Evolutionary conservation across 208 protist genomes (phyloP), one percentile per base, ranked within the genome.

Genomic region (Balamuthia mandrillaris): DNA sequence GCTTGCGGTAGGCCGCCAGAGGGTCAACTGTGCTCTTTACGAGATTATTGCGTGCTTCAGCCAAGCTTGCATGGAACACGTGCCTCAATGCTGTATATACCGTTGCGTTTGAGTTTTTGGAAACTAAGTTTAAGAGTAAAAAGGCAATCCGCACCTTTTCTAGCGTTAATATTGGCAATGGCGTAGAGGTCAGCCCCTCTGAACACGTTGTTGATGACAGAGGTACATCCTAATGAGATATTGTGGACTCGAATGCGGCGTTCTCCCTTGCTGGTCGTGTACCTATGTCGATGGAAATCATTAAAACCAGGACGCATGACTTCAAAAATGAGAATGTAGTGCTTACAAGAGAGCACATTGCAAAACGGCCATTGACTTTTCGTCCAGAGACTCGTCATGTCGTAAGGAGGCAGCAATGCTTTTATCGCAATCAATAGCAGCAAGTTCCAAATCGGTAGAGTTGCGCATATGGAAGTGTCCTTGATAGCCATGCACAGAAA

Each of bases 181-280:
- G 79, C 60, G 79, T 85, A 70, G 4, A 85, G 37, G 16, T 85
- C 79, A 31, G 61, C 63, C 16, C 31, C 33, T 16, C 79, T 54
- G 7, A 85, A 31, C 21, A 85, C 24, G 47, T 31, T 0, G 24
- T 54, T 31, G 3, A 85, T 7, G 0, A 41, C 44, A 21, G 54
- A 37, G 6, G 58, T 21, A 18, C 18, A 18, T 29, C 58, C 44
- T 3, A 85, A 61, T 33, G 39, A 39, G n/a, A 85, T 39, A 5
- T 89, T 96, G 54, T 92, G 88, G 3, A 95, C 89, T 68, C 94
- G 92, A 37, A 96, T 95, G 65, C 94, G 88, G 6, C 94, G 84
- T 72, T 95, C 89, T 81, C 94, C 94, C 58, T 87, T 82, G 3
- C 86, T 72, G 12, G 94, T 89, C 41, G 94, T 96, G 81, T 95